phyloP scores from a whole-genome alignment of 2,329 filamentous ascomycete genomes.

The Paracoccidioides brasiliensis region DNA sequence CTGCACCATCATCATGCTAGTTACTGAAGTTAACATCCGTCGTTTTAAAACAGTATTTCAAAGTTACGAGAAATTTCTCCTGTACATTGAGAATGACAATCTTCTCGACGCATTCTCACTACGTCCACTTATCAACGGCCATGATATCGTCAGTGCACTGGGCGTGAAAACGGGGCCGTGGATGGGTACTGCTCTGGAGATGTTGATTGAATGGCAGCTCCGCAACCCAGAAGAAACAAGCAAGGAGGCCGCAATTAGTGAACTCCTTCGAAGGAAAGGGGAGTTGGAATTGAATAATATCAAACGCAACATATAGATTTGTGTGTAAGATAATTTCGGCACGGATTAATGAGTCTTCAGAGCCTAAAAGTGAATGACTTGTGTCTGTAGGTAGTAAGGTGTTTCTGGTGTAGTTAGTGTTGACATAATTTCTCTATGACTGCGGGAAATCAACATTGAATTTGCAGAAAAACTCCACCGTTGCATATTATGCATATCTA shows the following conservation, averaged over 20 bases:
- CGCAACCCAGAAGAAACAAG: constrained; percentile 58
- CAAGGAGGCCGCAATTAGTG: constrained; percentile 44
- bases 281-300: constrained; percentile 34
- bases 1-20: not conserved
- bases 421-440: too few species aligned
- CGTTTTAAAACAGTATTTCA: constrained; percentile 28
- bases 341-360: not conserved
- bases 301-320: not conserved
- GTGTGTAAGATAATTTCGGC: not conserved
- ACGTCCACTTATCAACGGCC: constrained; percentile 60
- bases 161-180: constrained; percentile 58
- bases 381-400: too few species aligned
- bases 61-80: constrained; percentile 42
- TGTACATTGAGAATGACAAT: constrained; percentile 37
- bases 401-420: too few species aligned
- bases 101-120: constrained; percentile 42
- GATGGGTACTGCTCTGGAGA: constrained; percentile 66
- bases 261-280: constrained; percentile 39
- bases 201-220: constrained; percentile 80
- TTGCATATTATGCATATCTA: too few species aligned
- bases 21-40: not conserved
- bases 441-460: too few species aligned
- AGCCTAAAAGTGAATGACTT: too few species aligned
- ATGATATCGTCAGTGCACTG: constrained; percentile 54
- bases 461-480: too few species aligned